phyloP scores from a whole-genome alignment of 495 filamentous ascomycete species.

The Hyphodiscus hymeniophilus region DNA sequence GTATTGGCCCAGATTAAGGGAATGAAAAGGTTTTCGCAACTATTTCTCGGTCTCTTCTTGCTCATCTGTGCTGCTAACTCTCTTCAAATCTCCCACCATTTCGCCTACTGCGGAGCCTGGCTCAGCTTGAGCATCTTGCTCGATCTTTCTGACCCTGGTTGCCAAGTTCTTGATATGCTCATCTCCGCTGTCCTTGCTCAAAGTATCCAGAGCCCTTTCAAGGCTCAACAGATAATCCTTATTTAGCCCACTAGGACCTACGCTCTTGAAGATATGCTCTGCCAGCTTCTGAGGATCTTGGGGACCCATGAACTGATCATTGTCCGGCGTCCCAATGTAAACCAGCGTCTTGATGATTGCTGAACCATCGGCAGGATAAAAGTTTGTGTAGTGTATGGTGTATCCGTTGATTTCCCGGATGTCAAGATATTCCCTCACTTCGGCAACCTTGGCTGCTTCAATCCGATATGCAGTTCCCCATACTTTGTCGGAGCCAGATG shows the following conservation, averaged over 20 bases:
- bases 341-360: constrained; percentile 48
- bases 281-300: constrained; percentile 78
- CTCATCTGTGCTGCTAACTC: constrained; percentile 44
- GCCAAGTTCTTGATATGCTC: constrained; percentile 66
- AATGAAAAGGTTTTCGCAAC: constrained; percentile 23
- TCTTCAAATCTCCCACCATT: constrained; percentile 34
- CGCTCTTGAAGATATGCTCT: constrained; percentile 67
- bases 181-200: constrained; percentile 76
- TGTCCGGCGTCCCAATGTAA: constrained; percentile 91
- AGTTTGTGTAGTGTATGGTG: constrained; percentile 78
- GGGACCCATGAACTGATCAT: constrained; percentile 84
- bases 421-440: constrained; percentile 86
- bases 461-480: constrained; percentile 97
- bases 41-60: constrained; percentile 51
- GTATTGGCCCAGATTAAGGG: constrained; percentile 13
- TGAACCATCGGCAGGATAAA: constrained; percentile 50
- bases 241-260: constrained; percentile 84
- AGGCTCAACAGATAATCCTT: constrained; percentile 82
- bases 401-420: constrained; percentile 97
- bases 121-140: constrained; percentile 24
- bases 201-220: constrained; percentile 63
- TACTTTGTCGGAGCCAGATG: constrained; percentile 52
- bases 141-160: constrained; percentile 45
- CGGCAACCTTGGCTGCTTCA: constrained; percentile 55
- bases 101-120: constrained; percentile 3